Evolutionary conservation across 1,284 basidiomycete species (phyloP), one percentile per base, ranked within the genome.

Genomic region (Singerocomus rubriflavus): DNA sequence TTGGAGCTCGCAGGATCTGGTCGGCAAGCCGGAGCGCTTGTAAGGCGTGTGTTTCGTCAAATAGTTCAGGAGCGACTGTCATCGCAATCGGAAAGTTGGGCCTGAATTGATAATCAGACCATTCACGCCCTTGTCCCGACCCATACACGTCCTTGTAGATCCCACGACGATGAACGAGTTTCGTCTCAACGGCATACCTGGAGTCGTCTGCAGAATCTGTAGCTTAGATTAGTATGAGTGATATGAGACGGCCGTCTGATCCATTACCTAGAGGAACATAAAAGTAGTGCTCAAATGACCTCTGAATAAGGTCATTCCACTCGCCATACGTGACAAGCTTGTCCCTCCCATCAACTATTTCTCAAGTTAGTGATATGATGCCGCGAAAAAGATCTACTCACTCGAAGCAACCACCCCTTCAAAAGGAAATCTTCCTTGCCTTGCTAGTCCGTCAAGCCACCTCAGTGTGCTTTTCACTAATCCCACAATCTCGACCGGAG

Each of bases 91-190:
- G 85, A 76, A 94, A 96, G 73, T 98, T 97, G 63, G 85, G 82
- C 52, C 93, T 82, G 60, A 95, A 80, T 71, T 98, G 96, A 69
- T 99, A 99, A 72, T 99, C 95, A 7, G 92, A 91, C 88, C 93
- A 98, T 70, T 94, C 92, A 49, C 91, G 81, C 12, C 86, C 88
- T 46, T 76, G 65, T 1, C 91, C 91, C 14, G 94, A 93, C 33
- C 93, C 93, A 60, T 89, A 91, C 6, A 98, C 93, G 64, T 99
- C 96, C 76, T 99, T 99, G 80, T 99, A 99, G 68, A 98, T 96
- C 5, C 96, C 96, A 43, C 96, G 81, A 25, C 93, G 88, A 69
- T 94, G 91, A 57, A 98, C 78, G 31, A 98, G 72, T 29, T 66
- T 75, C 1, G 89, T 58, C 63, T 93, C 78, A 56, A 98, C 69